phyloP scores from a whole-genome alignment of 2,329 filamentous ascomycete genomes.

The Diaporthe sp. region DNA sequence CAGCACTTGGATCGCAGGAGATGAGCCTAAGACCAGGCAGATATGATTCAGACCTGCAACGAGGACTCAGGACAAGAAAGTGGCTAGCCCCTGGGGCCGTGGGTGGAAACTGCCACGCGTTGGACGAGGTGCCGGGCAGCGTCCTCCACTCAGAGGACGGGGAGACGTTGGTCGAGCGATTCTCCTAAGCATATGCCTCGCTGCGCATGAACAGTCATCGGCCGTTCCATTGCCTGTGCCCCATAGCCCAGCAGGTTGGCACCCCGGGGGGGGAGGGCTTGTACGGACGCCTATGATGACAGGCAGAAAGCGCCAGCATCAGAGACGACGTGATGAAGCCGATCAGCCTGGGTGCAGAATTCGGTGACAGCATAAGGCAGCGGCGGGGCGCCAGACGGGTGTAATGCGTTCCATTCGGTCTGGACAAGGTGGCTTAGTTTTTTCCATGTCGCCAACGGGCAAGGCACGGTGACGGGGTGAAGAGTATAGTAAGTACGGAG shows the following conservation, averaged over 20 bases:
- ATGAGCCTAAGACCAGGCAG: constrained; percentile 18
- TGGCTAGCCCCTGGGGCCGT: not conserved
- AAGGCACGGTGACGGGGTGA: not conserved
- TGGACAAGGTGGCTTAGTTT: not conserved
- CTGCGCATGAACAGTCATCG: constrained; percentile 23
- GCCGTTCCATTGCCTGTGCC: not conserved
- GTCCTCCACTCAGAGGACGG: constrained; percentile 16
- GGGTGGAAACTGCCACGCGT: not conserved
- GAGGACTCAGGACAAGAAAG: not conserved
- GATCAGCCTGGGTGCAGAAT: not conserved
- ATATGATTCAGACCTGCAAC: not conserved
- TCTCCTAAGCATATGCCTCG: constrained; percentile 16
- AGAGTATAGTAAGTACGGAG: constrained; percentile 15
- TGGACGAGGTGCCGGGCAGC: not conserved
- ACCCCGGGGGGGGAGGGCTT: not conserved
- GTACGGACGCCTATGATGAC: constrained; percentile 15
- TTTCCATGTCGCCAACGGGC: not conserved
- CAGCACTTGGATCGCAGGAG: not conserved
- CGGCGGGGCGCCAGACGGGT: constrained; percentile 6
- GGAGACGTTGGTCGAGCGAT: not conserved
- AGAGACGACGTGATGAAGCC: not conserved
- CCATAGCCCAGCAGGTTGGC: not conserved
- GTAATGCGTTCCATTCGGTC: constrained; percentile 8
- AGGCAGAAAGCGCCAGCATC: not conserved
- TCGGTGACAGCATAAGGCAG: constrained; percentile 21